phyloP scores from a whole-genome alignment of 139 green algal species.

The Chlamydomonas incerta region DNA sequence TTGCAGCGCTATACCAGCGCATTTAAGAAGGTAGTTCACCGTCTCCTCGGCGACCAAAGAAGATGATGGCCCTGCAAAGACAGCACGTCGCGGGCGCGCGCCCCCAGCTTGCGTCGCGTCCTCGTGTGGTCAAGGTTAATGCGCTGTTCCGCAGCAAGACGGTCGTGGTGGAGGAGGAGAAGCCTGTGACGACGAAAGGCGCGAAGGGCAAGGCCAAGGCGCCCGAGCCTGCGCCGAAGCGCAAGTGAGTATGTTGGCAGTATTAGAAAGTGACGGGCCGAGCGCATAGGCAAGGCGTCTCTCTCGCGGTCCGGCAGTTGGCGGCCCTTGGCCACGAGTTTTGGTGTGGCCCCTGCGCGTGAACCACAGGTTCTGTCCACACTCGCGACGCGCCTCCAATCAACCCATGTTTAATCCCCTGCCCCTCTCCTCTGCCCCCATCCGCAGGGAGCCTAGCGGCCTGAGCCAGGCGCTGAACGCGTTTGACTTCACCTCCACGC shows the following conservation, averaged over 20 bases:
- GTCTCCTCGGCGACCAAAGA: no score
- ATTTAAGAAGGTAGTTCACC: no score
- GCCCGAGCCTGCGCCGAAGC: not conserved
- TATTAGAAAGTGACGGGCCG: no score
- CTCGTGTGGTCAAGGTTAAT: not conserved
- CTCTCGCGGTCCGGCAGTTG: no score
- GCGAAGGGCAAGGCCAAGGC: not conserved
- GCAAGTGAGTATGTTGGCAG: not conserved
- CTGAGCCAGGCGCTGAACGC: constrained; percentile 49
- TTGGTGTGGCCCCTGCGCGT: no score
- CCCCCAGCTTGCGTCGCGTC: not conserved
- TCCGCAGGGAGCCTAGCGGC: not conserved
- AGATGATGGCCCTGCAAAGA: not conserved
- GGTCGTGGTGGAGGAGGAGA: constrained; percentile 22
- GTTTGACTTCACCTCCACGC: constrained; percentile 72
- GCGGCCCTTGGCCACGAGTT: no score
- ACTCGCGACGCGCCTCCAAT: no score
- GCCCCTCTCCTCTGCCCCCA: not conserved
- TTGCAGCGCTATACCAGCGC: no score
- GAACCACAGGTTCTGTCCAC: no score
- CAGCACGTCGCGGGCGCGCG: not conserved
- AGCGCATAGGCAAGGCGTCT: no score
- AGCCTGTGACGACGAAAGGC: constrained; percentile 8
- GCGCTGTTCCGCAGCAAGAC: constrained; percentile 3
- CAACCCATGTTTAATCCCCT: not conserved